These are phyloP conservation scores for Phytophthora foliorum DNA, from an alignment of 352 stramenopile genomes.

Conservation along the genomic window DNA sequence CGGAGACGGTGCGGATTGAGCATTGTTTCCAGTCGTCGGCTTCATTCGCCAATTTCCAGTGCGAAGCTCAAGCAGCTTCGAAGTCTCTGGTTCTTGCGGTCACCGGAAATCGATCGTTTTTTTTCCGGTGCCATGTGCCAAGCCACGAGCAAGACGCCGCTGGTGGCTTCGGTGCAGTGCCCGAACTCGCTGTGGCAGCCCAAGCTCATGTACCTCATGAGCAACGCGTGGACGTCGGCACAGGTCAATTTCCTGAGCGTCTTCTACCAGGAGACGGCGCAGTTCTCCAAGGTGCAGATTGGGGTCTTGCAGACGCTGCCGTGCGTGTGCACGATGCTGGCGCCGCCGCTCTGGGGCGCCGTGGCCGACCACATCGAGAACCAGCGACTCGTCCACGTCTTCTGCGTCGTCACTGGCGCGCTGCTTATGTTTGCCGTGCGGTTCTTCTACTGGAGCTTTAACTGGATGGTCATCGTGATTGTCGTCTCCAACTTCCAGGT, in stretches of 20 bases:
- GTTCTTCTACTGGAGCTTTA: slow-evolving; percentile 65
- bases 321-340: slow-evolving; percentile 70
- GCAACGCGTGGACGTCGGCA: slow-evolving; percentile 68
- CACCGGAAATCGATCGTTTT: slow-evolving; percentile 1
- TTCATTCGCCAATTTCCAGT: slow-evolving; percentile 38
- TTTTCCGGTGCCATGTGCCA: slow-evolving; percentile 33
- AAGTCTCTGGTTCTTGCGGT: background rate
- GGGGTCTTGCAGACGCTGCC: slow-evolving; percentile 77
- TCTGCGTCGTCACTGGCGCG: slow-evolving; percentile 66
- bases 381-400: slow-evolving; percentile 71
- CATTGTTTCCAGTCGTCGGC: background rate
- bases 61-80: background rate
- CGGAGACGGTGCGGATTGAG: slow-evolving; percentile 15
- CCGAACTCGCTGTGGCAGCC: slow-evolving; percentile 54
- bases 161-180: slow-evolving; percentile 16
- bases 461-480: slow-evolving; percentile 61
- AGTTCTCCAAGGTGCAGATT: slow-evolving; percentile 83
- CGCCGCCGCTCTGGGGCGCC: slow-evolving; percentile 78
- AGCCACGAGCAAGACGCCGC: slow-evolving; percentile 38
- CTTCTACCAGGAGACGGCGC: slow-evolving; percentile 73
- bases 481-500: slow-evolving; percentile 72
- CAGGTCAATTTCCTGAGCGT: slow-evolving; percentile 82
- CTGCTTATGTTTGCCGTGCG: slow-evolving; percentile 69
- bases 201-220: slow-evolving; percentile 86
- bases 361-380: slow-evolving; percentile 73